Percentiles rank a stretch among this genome's conserved stretches.
Evolutionary conservation across 1,284 basidiomycete species (phyloP).

Genomic region (Marasmius sp.): DNA sequence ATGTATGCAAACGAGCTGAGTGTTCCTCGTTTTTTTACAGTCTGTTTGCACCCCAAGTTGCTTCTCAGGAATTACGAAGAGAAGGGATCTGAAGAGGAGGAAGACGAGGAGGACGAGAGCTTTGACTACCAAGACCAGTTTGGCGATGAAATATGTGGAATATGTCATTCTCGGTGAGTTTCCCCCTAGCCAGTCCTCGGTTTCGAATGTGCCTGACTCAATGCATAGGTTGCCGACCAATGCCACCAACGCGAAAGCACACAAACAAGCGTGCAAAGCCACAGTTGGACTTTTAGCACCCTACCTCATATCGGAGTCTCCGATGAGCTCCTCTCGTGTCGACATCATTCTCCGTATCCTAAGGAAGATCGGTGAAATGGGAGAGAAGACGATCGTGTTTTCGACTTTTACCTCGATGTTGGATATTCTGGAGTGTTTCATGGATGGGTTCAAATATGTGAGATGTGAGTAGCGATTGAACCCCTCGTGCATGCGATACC

Average conservation of each 20-base stretch:
- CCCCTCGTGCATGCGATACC: neutral
- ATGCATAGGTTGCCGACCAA: neutral
- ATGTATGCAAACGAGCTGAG: neutral
- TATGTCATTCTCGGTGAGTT: neutral
- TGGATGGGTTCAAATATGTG: neutral
- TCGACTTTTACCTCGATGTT: neutral
- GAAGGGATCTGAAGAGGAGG: neutral
- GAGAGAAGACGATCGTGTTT: neutral
- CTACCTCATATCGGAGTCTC: neutral
- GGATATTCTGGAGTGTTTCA: neutral
- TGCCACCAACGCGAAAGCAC: neutral
- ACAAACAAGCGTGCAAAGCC: neutral
- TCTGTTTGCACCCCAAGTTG: neutral
- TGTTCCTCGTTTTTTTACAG: neutral
- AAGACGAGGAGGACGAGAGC: neutral
- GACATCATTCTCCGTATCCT: neutral
- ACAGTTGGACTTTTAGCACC: neutral
- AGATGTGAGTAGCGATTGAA: neutral
- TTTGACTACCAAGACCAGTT: neutral
- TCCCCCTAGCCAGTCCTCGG: neutral
- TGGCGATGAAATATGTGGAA: neutral
- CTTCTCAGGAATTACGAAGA: neutral
- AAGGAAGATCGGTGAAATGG: neutral
- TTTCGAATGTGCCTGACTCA: neutral
- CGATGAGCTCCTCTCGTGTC: neutral